These are phyloP conservation scores for Waltergamsia citrina DNA, from an alignment of 2,329 filamentous ascomycete species.

Conservation along the genomic window DNA sequence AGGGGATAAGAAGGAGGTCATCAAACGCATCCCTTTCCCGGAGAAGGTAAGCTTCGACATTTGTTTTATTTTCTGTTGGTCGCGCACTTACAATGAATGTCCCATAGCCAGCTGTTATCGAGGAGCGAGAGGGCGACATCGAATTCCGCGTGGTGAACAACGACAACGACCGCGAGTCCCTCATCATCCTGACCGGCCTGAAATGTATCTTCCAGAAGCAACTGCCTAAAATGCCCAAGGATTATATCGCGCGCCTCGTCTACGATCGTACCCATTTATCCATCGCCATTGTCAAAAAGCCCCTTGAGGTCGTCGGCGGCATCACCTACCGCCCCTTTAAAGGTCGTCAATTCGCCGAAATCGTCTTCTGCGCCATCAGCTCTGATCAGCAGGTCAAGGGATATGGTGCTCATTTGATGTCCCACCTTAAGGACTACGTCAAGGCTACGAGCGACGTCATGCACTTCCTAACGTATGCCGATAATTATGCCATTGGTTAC, in stretches of 20 bases:
- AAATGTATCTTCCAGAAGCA: slow-evolving; percentile 99
- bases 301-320: slow-evolving; percentile 88
- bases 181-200: slow-evolving; percentile 88
- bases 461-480: slow-evolving; percentile 97
- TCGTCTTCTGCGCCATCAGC: slow-evolving; percentile 96
- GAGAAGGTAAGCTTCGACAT: slow-evolving; percentile 56
- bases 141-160: slow-evolving; percentile 98
- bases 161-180: slow-evolving; percentile 75
- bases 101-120: slow-evolving; percentile 69
- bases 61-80: neutral
- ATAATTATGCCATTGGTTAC: slow-evolving; percentile 98
- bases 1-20: slow-evolving; percentile 33
- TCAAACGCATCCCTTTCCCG: slow-evolving; percentile 71
- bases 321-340: slow-evolving; percentile 96
- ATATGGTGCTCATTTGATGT: slow-evolving; percentile 96
- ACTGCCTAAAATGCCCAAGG: slow-evolving; percentile 97
- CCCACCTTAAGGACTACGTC: slow-evolving; percentile 94
- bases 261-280: slow-evolving; percentile 95
- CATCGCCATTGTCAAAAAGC: slow-evolving; percentile 95
- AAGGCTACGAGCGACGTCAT: slow-evolving; percentile 94
- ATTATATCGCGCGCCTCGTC: slow-evolving; percentile 94
- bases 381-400: slow-evolving; percentile 98
- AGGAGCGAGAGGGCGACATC: slow-evolving; percentile 89
- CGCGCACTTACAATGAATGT: no score
- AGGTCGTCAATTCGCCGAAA: slow-evolving; percentile 87